Evolutionary conservation across 805 yeast species (phyloP), one percentile per base, ranked within the genome.

Genomic region (Ogataea corticis): DNA sequence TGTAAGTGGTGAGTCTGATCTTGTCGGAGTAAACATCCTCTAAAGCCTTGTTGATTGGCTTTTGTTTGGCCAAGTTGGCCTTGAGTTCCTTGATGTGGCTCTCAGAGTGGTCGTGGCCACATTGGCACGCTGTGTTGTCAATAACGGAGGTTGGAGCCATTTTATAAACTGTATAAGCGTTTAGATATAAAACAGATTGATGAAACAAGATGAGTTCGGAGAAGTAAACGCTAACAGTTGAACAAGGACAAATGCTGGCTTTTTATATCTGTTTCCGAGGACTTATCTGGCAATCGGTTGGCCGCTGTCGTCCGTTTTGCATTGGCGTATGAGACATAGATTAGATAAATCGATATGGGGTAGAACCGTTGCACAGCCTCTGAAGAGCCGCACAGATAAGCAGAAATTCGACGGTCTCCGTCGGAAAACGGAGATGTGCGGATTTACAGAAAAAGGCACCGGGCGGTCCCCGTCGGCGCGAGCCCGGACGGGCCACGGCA

Each of bases 1-100:
- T 64, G 51, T 74, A 75, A 1, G 86, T 82, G 13, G 85, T 72
- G 33, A 82, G 63, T 30, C 72, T 70, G 30, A 78, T 48, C 15
- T 55, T 56, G 7, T 57, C 49, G 16, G 66, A 68, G 42, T 56
- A 64, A 16, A 62, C 43, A 29, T 56, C 57, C 15, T 48, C 49
- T n/a, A 51, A 44, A 9, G 56, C 44, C 29, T 56, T 33, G 23
- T 57, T 58, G 19, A 58, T 45, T 29, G 58, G 56, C 41, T 34
- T 38, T 28, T 15, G 31, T 7, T 15, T 21, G 13, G 32, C 35
- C 16, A 38, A 23, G 4, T 19, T 34, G 2, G 36, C 32, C 38
- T 36, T 37, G 23, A 35, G 38, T n/a, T 23, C 37, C 21, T 19
- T 23, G 17, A 35, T 25, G 11, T 39, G 43, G 29, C 30, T 33